These are phyloP conservation scores for Telopea speciosissima DNA, from an alignment of 177 flowering plant species.

Conservation along the genomic window DNA sequence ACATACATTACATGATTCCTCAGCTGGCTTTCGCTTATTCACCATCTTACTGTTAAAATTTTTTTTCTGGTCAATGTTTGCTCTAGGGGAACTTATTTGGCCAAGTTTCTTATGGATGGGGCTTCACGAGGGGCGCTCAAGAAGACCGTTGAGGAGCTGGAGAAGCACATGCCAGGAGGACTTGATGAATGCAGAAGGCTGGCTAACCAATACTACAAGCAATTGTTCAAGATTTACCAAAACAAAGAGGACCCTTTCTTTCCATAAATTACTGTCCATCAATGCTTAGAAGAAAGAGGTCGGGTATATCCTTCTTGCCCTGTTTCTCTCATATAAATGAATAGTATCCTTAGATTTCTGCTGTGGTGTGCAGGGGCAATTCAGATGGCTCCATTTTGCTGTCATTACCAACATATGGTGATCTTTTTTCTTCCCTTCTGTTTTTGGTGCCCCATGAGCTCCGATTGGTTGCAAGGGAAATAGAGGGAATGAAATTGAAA, in stretches of 20 bases:
- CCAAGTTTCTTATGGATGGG: constrained; percentile 18
- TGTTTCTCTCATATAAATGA: too few relatives aligned
- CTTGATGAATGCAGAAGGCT: constrained; percentile 39
- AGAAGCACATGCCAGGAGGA: constrained; percentile 24
- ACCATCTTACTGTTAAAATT: too few relatives aligned
- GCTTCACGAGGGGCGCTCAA: constrained; percentile 30
- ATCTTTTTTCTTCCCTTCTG: too few relatives aligned
- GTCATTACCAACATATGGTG: too few relatives aligned
- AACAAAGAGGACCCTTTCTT: constrained; percentile 56
- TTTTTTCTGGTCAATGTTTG: not conserved
- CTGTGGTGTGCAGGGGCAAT: too few relatives aligned
- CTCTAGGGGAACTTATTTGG: not conserved
- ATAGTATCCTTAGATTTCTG: too few relatives aligned
- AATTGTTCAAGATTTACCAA: constrained; percentile 50
- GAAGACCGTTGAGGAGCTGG: constrained; percentile 50
- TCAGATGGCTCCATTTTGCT: too few relatives aligned
- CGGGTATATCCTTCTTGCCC: too few relatives aligned
- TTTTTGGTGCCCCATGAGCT: too few relatives aligned
- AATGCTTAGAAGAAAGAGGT: not conserved
- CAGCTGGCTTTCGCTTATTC: too few relatives aligned
- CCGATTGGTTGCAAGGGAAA: too few relatives aligned
- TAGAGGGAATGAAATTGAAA: too few relatives aligned
- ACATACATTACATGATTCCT: not conserved
- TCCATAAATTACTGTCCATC: constrained; percentile 8
- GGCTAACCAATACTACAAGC: constrained; percentile 51